Evolutionary conservation across 257 asterid species (phyloP).

Genomic region (Jasminum sambac): DNA sequence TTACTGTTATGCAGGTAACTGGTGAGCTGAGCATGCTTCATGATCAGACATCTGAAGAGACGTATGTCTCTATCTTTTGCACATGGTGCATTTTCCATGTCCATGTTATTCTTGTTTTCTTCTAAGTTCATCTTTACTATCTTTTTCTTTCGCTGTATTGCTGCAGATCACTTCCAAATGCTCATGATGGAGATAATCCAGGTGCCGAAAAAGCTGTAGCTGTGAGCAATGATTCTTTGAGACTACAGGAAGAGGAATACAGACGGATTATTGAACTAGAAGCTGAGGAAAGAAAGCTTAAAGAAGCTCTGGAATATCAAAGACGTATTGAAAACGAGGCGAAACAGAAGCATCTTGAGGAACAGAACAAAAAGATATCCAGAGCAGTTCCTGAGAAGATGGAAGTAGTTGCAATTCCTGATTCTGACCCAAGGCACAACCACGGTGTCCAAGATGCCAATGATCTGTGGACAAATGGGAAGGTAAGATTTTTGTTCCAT

Average conservation of each 20-base stretch:
- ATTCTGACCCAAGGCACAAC: constrained; percentile 30
- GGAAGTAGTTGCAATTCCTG: constrained; percentile 33
- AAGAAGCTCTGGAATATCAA: constrained; percentile 95
- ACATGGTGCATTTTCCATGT: constrained; percentile 15
- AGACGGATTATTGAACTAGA: constrained; percentile 79
- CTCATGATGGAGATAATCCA: constrained; percentile 43
- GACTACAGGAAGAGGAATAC: constrained; percentile 64
- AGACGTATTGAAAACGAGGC: constrained; percentile 95
- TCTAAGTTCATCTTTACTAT: not conserved
- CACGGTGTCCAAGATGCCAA: constrained; percentile 37
- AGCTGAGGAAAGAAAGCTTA: constrained; percentile 98
- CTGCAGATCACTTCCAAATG: constrained; percentile 64
- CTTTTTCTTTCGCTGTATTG: constrained; percentile 26
- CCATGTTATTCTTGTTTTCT: constrained; percentile 22
- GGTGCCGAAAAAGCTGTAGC: constrained; percentile 37
- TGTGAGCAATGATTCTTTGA: constrained; percentile 49
- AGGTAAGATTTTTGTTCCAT: constrained; percentile 34
- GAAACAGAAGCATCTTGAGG: constrained; percentile 82
- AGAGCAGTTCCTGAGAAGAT: constrained; percentile 35
- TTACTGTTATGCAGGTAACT: constrained; percentile 55
- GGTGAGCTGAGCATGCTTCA: constrained; percentile 42
- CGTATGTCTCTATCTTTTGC: constrained; percentile 44
- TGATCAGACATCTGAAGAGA: constrained; percentile 55
- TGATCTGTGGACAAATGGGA: constrained; percentile 37
- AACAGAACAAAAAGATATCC: constrained; percentile 52